phyloP scores from a whole-genome alignment of 768 basidiomycete genomes.

The Macrolepiota albuminosa region DNA sequence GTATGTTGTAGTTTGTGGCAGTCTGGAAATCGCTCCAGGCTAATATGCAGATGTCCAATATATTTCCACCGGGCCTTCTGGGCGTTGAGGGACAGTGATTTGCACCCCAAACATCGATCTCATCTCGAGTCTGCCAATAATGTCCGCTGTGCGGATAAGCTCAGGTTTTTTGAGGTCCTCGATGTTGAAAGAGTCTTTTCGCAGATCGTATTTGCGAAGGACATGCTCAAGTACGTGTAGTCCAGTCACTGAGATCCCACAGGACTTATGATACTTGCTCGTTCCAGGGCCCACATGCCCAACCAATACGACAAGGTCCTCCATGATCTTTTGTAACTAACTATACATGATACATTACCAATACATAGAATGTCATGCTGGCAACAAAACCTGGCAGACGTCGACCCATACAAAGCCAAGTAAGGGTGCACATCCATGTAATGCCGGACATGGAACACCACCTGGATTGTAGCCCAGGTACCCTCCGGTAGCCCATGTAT shows the following conservation, averaged over 20 bases:
- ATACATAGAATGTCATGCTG: too few species aligned
- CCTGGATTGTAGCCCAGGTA: too few species aligned
- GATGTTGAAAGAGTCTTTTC: slow-evolving; percentile 75
- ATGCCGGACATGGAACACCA: too few species aligned
- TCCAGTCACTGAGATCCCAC: not conserved
- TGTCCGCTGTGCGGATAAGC: slow-evolving; percentile 36
- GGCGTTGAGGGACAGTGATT: slow-evolving; percentile 71
- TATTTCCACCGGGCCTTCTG: slow-evolving; percentile 80
- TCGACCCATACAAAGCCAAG: too few species aligned
- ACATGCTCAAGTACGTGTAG: slow-evolving; percentile 68
- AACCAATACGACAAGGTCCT: slow-evolving; percentile 76
- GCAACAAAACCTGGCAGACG: too few species aligned
- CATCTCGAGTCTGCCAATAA: slow-evolving; percentile 14
- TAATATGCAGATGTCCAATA: slow-evolving; percentile 69
- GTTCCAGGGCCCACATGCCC: slow-evolving; percentile 63
- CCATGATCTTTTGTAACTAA: slow-evolving; percentile 61
- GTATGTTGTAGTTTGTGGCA: slow-evolving; percentile 58
- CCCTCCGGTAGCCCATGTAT: too few species aligned
- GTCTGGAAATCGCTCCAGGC: slow-evolving; percentile 82
- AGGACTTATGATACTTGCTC: not conserved
- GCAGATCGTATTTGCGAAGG: slow-evolving; percentile 76
- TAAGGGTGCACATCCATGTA: too few species aligned
- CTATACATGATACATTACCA: too few species aligned
- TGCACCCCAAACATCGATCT: slow-evolving; percentile 54
- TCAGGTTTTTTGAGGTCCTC: slow-evolving; percentile 73